These are phyloP conservation scores for Starmera caribaea DNA, from an alignment of 805 yeast species.

Conservation along the genomic window DNA sequence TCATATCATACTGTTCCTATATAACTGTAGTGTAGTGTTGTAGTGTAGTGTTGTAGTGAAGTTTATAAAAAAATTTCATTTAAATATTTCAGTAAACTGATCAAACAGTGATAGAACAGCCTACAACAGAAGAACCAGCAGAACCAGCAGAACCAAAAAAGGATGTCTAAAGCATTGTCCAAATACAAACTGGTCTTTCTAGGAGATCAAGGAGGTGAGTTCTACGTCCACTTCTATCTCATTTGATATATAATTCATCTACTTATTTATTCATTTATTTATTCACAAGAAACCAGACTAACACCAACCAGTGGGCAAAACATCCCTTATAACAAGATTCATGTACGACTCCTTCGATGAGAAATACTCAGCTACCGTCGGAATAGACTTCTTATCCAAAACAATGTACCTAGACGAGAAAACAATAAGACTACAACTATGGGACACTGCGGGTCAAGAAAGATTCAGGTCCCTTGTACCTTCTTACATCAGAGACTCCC, in stretches of 20 bases:
- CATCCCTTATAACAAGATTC: constrained; percentile 91
- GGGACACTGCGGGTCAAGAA: constrained; percentile 99
- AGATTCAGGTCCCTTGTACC: constrained; percentile 92
- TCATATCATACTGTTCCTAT: too few species aligned
- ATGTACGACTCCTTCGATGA: constrained; percentile 98
- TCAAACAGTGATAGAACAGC: too few species aligned
- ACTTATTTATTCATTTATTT: too few species aligned
- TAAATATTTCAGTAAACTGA: too few species aligned
- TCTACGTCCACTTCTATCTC: too few species aligned
- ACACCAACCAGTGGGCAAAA: constrained; percentile 82
- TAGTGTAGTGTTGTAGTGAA: too few species aligned
- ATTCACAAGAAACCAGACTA: too few species aligned
- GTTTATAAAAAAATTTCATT: too few species aligned
- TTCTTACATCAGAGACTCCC: constrained; percentile 88
- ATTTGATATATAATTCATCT: too few species aligned
- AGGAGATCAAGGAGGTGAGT: constrained; percentile 64
- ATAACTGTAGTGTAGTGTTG: too few species aligned
- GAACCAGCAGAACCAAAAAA: not conserved
- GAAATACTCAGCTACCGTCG: constrained; percentile 93
- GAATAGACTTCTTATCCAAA: constrained; percentile 89
- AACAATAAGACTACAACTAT: constrained; percentile 86
- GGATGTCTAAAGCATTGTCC: constrained; percentile 21
- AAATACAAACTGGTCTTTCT: constrained; percentile 87
- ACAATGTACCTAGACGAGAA: constrained; percentile 95
- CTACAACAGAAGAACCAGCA: not conserved